Conservation (phyloP, 768 basidiomycete genomes). For the Naematelia encephala region DNA sequence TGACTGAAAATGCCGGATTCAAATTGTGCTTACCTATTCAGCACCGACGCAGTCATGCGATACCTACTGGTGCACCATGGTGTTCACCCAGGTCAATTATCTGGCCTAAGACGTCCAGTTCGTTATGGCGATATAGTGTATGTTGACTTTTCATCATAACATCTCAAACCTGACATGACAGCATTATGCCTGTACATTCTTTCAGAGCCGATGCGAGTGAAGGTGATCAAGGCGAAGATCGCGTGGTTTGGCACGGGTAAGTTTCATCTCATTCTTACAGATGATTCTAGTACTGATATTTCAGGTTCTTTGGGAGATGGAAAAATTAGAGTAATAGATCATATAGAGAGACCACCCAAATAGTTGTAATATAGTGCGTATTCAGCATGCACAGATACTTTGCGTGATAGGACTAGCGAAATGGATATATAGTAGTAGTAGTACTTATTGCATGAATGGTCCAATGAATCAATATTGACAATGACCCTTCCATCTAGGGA, state of each 20-base stretch:
- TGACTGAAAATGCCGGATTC: not conserved
- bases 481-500: conserved; percentile 70
- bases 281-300: not conserved
- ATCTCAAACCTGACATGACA: not conserved
- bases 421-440: too few species aligned
- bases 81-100: conserved; percentile 9
- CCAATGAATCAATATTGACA: too few species aligned
- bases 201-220: conserved; percentile 29
- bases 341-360: too few species aligned
- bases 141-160: not conserved
- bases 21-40: not conserved
- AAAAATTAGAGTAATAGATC: not conserved
- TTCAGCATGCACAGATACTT: not conserved
- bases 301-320: conserved; percentile 7
- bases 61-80: conserved; percentile 21
- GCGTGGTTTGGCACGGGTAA: conserved; percentile 31
- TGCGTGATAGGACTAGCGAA: too few species aligned
- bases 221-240: conserved; percentile 24
- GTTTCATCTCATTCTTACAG: not conserved
- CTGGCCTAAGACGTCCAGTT: conserved; percentile 6
- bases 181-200: conserved; percentile 28
- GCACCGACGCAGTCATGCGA: conserved; percentile 21
- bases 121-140: conserved; percentile 16
- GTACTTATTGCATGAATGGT: too few species aligned
- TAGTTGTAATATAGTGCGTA: not conserved